Conservation (phyloP, 1,284 basidiomycete species). For the Ustilago loliicola region DNA sequence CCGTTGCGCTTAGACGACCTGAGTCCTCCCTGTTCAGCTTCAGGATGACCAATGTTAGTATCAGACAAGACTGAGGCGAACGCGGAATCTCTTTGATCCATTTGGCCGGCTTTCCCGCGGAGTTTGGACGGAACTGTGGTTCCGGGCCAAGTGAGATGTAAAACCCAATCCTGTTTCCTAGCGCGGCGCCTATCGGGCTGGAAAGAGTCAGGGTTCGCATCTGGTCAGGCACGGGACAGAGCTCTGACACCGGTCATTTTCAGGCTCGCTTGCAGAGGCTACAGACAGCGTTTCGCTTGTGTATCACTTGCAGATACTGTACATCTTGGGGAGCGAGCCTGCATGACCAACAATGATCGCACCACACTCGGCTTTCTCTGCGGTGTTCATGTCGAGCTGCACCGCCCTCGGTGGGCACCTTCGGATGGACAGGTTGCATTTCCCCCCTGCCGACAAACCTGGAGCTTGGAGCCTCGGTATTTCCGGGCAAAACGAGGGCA, state of each 20-base stretch:
- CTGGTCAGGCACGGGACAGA: neutral
- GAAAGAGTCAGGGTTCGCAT: neutral
- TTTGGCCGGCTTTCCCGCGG: neutral
- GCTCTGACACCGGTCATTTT: constrained; percentile 6
- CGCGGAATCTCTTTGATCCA: neutral
- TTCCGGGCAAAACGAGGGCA: neutral
- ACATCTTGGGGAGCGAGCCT: neutral
- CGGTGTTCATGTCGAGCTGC: constrained; percentile 5
- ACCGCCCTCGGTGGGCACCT: constrained; percentile 1
- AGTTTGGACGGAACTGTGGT: neutral
- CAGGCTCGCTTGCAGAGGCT: too few species aligned
- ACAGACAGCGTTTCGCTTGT: too few species aligned
- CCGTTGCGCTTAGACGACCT: too few species aligned
- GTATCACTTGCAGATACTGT: neutral
- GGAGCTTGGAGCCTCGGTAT: neutral
- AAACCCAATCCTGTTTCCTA: neutral
- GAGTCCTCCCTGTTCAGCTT: too few species aligned
- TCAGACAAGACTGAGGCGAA: neutral
- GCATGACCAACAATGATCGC: neutral
- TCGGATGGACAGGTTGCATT: neutral
- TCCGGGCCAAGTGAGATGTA: neutral
- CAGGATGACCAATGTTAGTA: too few species aligned
- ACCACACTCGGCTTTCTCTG: neutral
- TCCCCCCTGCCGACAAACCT: neutral
- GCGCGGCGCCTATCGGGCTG: too few species aligned